Percentiles rank a stretch among this genome's conserved stretches.
phyloP scores from a whole-genome alignment of 768 basidiomycete species.

The Cystofilobasidium macerans region DNA sequence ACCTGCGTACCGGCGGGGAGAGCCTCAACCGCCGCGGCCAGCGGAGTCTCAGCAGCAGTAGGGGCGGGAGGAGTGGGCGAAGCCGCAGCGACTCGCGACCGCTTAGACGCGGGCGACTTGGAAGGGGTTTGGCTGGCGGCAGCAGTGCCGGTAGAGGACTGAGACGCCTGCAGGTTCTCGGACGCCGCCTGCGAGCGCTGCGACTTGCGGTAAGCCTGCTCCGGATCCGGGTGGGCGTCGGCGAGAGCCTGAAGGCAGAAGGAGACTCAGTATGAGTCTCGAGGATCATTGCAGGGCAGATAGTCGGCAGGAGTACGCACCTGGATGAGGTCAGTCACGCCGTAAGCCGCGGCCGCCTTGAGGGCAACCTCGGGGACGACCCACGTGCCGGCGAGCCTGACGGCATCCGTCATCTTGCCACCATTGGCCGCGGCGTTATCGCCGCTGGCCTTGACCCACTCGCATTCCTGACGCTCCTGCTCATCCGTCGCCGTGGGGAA shows the following conservation, averaged over 20 bases:
- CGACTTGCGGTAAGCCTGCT: slow-evolving; percentile 64
- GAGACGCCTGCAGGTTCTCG: slow-evolving; percentile 35
- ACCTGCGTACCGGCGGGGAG: slow-evolving; percentile 47
- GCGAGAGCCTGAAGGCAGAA: slow-evolving; percentile 47
- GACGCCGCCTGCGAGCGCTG: slow-evolving; percentile 37
- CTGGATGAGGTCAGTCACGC: slow-evolving; percentile 43
- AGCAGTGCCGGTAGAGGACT: slow-evolving; percentile 32
- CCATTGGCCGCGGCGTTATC: slow-evolving; percentile 67
- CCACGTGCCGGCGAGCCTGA: slow-evolving; percentile 79
- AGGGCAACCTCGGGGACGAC: slow-evolving; percentile 47
- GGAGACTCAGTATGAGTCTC: background rate
- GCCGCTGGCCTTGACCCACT: slow-evolving; percentile 67
- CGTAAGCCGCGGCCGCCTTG: slow-evolving; percentile 58
- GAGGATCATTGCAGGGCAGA: background rate
- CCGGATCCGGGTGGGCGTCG: slow-evolving; percentile 64
- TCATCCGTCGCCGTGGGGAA: slow-evolving; percentile 69
- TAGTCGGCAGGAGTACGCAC: slow-evolving; percentile 29
- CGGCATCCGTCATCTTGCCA: slow-evolving; percentile 51
- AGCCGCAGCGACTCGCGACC: slow-evolving; percentile 7
- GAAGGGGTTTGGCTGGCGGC: slow-evolving; percentile 36
- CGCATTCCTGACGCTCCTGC: slow-evolving; percentile 65
- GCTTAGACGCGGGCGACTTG: slow-evolving; percentile 5
- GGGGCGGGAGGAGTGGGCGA: background rate
- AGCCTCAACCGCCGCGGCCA: slow-evolving; percentile 38
- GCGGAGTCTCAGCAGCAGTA: slow-evolving; percentile 13